Evolutionary conservation across 2,329 filamentous ascomycete species (phyloP), one percentile per base, ranked within the genome.

Genomic region (Madurella fahalii): DNA sequence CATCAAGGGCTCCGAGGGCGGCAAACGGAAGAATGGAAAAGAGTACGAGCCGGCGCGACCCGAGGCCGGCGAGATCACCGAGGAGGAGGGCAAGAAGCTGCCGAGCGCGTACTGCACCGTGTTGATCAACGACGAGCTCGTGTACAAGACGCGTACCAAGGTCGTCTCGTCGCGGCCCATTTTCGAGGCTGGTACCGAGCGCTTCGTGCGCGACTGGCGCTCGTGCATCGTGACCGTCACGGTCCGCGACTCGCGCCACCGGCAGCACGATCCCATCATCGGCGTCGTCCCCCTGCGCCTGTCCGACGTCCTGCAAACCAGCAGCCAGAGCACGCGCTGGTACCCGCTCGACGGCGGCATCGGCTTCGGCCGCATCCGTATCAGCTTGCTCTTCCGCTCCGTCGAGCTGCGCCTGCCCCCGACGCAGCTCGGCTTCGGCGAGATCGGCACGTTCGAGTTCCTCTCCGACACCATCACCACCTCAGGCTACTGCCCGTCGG

Each of bases 311-410:
- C 77, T 99, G 18, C 85, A 93, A 64, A 95, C 87, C 0, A 87
- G 85, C 61, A 95, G 90, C 43, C 90, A 97, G 69, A 75, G 86
- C 52, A 95, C 91, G 2, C 79, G 91, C 56, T 96, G 92, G 91
- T 97, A 96, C 68, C 93, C 94, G n/a, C 80, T 99, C 0, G 92
- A 96, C 66, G 94, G 93, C 18, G 94, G 94, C 11, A 86, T 97
- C 59, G 89, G 94, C 0, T 97, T 94, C 61, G 94, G 94, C 40
- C 87, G 93, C 8, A 81, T 95, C 56, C 86, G 92, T 40, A 87
- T 99, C 61, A 95, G 90, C 0, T 72, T 97, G 2, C 79, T 97
- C 2, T 96, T 96, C 81, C 86, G 93, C 30, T 92, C 89, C 30
- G 83, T 96, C 42, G 92, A 96, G 69, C 87, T 93, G 50, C 84